phyloP scores from a whole-genome alignment of 2,329 filamentous ascomycete species.

The Verticillium nubilum region DNA sequence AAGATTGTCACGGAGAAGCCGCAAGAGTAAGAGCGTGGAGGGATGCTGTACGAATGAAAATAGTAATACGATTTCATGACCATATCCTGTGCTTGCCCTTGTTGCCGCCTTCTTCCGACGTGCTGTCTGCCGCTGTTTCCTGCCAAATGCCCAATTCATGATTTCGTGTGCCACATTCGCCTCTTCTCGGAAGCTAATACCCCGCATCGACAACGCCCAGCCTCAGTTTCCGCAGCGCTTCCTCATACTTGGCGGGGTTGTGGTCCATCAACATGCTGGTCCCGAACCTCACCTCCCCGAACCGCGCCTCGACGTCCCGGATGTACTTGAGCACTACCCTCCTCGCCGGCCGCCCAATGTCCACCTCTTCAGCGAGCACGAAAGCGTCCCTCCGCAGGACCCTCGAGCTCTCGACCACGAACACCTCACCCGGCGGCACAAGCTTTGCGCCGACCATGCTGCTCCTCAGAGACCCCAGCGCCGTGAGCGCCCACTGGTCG shows the following conservation, averaged over 20 bases:
- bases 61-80: not conserved
- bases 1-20: constrained; percentile 46
- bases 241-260: constrained; percentile 69
- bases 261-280: constrained; percentile 72
- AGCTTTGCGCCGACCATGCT: constrained; percentile 67
- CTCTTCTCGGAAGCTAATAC: not conserved
- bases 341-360: constrained; percentile 60
- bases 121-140: no score
- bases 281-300: constrained; percentile 66
- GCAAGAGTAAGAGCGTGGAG: constrained; percentile 8
- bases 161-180: no score
- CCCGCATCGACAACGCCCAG: constrained; percentile 34
- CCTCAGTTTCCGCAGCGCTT: constrained; percentile 56
- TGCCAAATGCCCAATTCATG: no score
- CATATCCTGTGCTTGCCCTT: not conserved
- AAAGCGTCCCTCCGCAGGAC: constrained; percentile 66
- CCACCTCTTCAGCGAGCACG: constrained; percentile 35
- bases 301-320: constrained; percentile 63
- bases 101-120: no score
- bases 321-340: constrained; percentile 67
- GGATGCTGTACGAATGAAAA: not conserved
- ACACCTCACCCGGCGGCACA: constrained; percentile 71
- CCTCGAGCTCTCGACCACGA: constrained; percentile 62
- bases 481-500: constrained; percentile 59
- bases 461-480: constrained; percentile 59